Percentiles rank a stretch among this genome's conserved stretches.
phyloP scores from a whole-genome alignment of 257 asterid species.

The Ilex aquifolium region DNA sequence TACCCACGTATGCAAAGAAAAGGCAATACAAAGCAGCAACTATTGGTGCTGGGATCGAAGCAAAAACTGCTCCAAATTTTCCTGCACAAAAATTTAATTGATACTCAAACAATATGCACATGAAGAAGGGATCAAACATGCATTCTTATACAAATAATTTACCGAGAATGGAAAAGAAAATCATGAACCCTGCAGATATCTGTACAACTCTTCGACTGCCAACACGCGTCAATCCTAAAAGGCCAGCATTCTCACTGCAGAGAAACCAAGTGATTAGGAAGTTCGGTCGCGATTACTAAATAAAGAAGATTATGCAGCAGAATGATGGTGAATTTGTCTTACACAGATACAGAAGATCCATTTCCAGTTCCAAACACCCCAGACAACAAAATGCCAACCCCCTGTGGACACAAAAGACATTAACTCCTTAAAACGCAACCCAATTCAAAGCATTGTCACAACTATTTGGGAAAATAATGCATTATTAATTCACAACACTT shows the following conservation, averaged over 20 bases:
- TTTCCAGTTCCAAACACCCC: conserved; percentile 88
- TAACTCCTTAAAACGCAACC: too few species aligned
- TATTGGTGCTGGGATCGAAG: conserved; percentile 90
- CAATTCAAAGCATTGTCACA: too few species aligned
- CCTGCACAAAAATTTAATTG: conserved; percentile 34
- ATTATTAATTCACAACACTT: too few species aligned
- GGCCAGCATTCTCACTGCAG: conserved; percentile 83
- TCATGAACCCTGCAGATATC: conserved; percentile 94
- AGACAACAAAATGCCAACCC: conserved; percentile 67
- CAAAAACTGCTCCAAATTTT: conserved; percentile 90
- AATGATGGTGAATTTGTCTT: conserved; percentile 25
- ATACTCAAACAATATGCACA: neutral
- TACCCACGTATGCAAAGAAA: conserved; percentile 91
- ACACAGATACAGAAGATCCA: conserved; percentile 91
- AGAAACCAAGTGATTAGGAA: conserved; percentile 1
- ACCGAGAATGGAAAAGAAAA: conserved; percentile 93
- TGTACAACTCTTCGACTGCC: conserved; percentile 96
- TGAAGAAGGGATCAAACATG: neutral
- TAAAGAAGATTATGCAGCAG: neutral
- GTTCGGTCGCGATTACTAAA: neutral
- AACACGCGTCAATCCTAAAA: conserved; percentile 82
- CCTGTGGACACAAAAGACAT: conserved; percentile 34
- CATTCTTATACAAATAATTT: conserved; percentile 1
- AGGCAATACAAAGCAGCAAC: conserved; percentile 84
- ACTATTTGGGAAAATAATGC: too few species aligned